Conservation (phyloP, 352 stramenopile species). For the Pythium aquatile region DNA sequence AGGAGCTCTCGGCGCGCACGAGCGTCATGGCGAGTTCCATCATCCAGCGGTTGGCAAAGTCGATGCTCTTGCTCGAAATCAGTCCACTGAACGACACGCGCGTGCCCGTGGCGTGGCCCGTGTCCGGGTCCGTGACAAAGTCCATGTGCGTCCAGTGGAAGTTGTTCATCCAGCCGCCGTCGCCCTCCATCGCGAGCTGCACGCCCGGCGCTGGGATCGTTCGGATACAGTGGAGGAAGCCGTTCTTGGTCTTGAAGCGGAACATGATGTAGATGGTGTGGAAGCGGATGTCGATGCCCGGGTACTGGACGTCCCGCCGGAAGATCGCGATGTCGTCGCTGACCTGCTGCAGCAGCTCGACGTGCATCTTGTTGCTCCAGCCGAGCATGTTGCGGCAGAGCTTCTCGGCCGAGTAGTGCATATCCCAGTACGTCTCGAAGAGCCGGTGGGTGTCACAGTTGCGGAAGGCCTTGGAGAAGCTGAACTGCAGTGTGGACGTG, state of each 20-base stretch:
- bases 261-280: constrained; percentile 36
- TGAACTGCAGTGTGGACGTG: constrained; percentile 31
- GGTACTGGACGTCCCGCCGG: constrained; percentile 28
- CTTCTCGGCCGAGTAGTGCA: constrained; percentile 31
- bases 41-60: constrained; percentile 32
- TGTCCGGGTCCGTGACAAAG: constrained; percentile 18
- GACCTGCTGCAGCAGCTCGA: constrained; percentile 29
- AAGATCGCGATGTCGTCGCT: constrained; percentile 31
- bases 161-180: constrained; percentile 33
- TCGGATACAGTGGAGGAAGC: constrained; percentile 30
- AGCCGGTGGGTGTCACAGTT: constrained; percentile 28
- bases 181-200: constrained; percentile 21
- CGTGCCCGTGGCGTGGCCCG: constrained; percentile 20
- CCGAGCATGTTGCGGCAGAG: constrained; percentile 31
- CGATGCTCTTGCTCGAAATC: constrained; percentile 27
- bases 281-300: constrained; percentile 24
- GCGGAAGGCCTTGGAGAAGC: constrained; percentile 28
- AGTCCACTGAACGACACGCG: constrained; percentile 27
- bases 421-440: constrained; percentile 32
- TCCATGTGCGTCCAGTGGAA: constrained; percentile 36
- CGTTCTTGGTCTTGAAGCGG: constrained; percentile 23
- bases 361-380: constrained; percentile 30
- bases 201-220: constrained; percentile 24
- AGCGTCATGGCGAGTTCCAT: constrained; percentile 31
- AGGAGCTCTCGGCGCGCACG: constrained; percentile 29